Percentiles rank a stretch among this genome's conserved stretches.
These are phyloP conservation scores for Neophaeococcomyces aloes DNA, from an alignment of 2,329 filamentous ascomycete species.

Conservation along the genomic window DNA sequence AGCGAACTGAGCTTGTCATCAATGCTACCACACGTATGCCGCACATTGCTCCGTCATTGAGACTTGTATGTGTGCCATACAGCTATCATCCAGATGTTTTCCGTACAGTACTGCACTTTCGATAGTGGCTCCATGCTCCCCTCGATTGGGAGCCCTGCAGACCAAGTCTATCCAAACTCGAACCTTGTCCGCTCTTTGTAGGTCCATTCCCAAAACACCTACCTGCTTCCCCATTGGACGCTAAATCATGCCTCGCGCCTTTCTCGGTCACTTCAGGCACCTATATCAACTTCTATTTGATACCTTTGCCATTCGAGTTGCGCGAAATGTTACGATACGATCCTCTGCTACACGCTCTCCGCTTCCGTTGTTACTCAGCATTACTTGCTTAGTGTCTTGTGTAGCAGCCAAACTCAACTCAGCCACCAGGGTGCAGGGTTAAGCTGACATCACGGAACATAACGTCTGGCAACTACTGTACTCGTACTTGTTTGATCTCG, in stretches of 20 bases:
- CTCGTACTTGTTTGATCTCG: no score
- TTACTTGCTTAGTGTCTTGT: constrained; percentile 3
- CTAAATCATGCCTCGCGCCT: not conserved
- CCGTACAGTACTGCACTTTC: not conserved
- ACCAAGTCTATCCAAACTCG: not conserved
- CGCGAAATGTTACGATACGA: no score
- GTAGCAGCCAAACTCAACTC: not conserved
- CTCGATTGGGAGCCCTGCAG: constrained; percentile 3
- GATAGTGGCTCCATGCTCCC: constrained; percentile 3
- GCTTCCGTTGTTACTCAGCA: constrained; percentile 3
- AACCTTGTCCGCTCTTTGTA: not conserved
- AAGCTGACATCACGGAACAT: no score
- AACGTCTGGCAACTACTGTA: no score
- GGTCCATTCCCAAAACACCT: not conserved
- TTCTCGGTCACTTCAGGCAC: not conserved
- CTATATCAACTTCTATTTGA: no score
- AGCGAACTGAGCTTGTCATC: no score
- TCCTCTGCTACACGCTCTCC: not conserved
- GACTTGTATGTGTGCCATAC: no score
- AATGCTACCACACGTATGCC: no score
- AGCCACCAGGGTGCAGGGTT: no score
- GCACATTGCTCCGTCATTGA: no score
- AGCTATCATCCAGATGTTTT: no score
- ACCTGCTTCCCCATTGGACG: not conserved
- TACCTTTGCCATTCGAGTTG: no score